Percentiles rank a stretch among this genome's conserved stretches.
Evolutionary conservation across 768 basidiomycete species (phyloP).

Genomic region (Pleurotus djamor): DNA sequence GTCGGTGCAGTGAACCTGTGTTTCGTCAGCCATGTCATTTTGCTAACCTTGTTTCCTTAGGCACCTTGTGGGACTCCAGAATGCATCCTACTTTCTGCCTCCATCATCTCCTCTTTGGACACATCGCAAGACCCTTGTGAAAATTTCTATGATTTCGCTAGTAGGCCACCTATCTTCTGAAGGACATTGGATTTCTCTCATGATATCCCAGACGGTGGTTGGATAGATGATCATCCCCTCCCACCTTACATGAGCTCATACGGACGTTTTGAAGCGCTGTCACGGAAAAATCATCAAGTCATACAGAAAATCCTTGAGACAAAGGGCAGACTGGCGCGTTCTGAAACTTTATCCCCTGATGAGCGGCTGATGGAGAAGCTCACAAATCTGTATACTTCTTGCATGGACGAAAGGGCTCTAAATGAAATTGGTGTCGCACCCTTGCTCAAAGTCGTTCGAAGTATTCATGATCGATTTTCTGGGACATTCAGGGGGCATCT

Average conservation of each 20-base stretch:
- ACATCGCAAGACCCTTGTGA: slow-evolving; percentile 88
- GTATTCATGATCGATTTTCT: slow-evolving; percentile 53
- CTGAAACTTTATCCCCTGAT: slow-evolving; percentile 36
- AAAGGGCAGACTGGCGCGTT: slow-evolving; percentile 25
- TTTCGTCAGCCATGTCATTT: neutral
- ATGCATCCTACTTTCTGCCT: slow-evolving; percentile 82
- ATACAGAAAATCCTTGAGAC: slow-evolving; percentile 70
- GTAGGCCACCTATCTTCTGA: slow-evolving; percentile 35
- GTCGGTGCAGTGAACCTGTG: slow-evolving; percentile 2
- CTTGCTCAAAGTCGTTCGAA: slow-evolving; percentile 62
- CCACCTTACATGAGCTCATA: slow-evolving; percentile 81
- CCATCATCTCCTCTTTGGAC: slow-evolving; percentile 83
- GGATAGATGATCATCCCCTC: slow-evolving; percentile 79
- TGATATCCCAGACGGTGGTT: slow-evolving; percentile 69
- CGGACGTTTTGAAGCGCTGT: slow-evolving; percentile 70
- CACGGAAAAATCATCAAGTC: slow-evolving; percentile 75
- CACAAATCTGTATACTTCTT: slow-evolving; percentile 74
- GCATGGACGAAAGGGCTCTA: slow-evolving; percentile 75
- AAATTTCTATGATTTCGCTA: slow-evolving; percentile 91
- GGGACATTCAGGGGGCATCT: slow-evolving; percentile 38
- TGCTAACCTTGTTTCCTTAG: slow-evolving; percentile 26
- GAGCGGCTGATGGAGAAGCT: slow-evolving; percentile 60
- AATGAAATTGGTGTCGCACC: slow-evolving; percentile 74
- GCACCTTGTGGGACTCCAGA: slow-evolving; percentile 70
- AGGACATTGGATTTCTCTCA: neutral